Base-by-base conservation (phyloP, 257 asterid genomes). In the Solanum arcanum region DNA sequence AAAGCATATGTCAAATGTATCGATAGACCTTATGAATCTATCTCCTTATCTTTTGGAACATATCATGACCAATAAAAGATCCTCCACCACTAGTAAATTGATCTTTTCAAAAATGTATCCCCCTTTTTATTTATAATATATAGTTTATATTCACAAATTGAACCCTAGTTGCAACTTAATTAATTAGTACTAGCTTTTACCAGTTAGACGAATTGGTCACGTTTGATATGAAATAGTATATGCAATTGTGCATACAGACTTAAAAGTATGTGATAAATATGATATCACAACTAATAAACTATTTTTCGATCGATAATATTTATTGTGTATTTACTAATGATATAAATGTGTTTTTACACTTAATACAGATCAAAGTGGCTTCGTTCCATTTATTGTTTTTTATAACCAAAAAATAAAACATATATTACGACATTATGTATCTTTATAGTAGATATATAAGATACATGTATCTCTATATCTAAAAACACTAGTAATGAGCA, bases 1-100 rank as follows among this genome's bases (percentile, higher is more conserved):
- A 25, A 80, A 80, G 68, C 68, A 80, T 47, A 16, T 21, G 81
- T 21, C 27, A 33, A 42, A 75, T 75, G 56, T 39, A 75, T 75
- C 1, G 52, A 74, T 77, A 44, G 39, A 2, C 84, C 25, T 25
- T 62, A 18, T 80, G 85, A 80, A 80, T 80, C 85, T 80, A 80
- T 80, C 68, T 47, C 85, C 68, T 80, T 80, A 80, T 80, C 85
- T 29, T 80, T 80, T 47, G 85, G 85, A 80, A 80, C 85, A 80
- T 80, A 47, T 80, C 25, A 27, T 80, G 68, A 47, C 68, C 68
- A 80, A 80, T 80, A 80, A 47, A 80, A 27, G 85, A 80, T 80
- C 42, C 68, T 80, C 39, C 85, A 25, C 41, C 83, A 76, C 83
- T 76, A 42, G 56, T 41, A 74, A 37, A 74, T 74, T 74, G 5